A percentile compares a stretch with the other conserved stretches of the same genome.
phyloP scores from a whole-genome alignment of 2,329 filamentous ascomycete genomes.

The Blumeriella jaapii region DNA sequence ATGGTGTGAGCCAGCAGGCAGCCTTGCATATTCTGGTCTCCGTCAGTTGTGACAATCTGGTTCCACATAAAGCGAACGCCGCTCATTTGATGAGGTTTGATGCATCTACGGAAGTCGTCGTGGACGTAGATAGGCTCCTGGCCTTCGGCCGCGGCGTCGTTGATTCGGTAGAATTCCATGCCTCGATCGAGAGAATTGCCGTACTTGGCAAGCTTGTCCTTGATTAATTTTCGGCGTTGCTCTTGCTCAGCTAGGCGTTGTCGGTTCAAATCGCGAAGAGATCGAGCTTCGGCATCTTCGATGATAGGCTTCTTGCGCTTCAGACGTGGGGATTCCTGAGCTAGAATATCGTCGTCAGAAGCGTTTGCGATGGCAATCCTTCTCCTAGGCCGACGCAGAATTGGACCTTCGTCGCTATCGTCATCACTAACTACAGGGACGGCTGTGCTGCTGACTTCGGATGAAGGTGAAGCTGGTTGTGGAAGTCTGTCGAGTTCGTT shows the following conservation, averaged over 20 bases:
- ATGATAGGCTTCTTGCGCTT: slow-evolving; percentile 32
- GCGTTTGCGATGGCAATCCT: not conserved
- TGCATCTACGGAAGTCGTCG: slow-evolving; percentile 46
- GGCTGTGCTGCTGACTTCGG: too few relatives aligned
- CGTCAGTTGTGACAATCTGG: slow-evolving; percentile 51
- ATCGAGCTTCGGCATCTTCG: slow-evolving; percentile 33
- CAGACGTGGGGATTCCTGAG: slow-evolving; percentile 12
- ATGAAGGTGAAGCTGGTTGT: too few relatives aligned
- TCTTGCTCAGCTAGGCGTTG: slow-evolving; percentile 43
- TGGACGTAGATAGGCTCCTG: slow-evolving; percentile 54
- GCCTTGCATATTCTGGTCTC: slow-evolving; percentile 48
- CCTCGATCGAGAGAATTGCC: slow-evolving; percentile 34
- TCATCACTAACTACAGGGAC: slow-evolving; percentile 5
- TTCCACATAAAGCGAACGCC: slow-evolving; percentile 87
- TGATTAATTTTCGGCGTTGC: slow-evolving; percentile 36
- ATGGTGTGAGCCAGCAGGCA: slow-evolving; percentile 76
- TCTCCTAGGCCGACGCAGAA: slow-evolving; percentile 1
- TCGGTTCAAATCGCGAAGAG: slow-evolving; percentile 43
- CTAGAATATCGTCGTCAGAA: slow-evolving; percentile 7
- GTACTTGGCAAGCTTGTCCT: slow-evolving; percentile 34
- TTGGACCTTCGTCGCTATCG: slow-evolving; percentile 18
- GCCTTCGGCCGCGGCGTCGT: slow-evolving; percentile 49
- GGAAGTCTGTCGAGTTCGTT: too few relatives aligned
- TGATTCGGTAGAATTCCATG: slow-evolving; percentile 46
- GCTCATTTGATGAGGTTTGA: slow-evolving; percentile 71